A percentile compares a stretch with the other conserved stretches of the same genome.
Evolutionary conservation across 2,329 filamentous ascomycete species (phyloP).

Genomic region (Aspergillus ustus): DNA sequence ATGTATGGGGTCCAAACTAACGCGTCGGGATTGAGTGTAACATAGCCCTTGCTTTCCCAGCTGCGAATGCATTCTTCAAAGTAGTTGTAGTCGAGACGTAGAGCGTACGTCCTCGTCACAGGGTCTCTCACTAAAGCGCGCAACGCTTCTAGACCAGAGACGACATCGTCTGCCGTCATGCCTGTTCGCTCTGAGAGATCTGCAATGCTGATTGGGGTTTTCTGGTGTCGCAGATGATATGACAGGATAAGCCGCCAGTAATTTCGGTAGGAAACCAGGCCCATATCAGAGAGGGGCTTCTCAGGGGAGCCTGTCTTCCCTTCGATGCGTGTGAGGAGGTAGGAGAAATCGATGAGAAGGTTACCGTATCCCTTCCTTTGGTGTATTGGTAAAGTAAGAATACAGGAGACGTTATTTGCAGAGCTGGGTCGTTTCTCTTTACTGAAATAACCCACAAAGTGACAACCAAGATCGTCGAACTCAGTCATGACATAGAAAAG

Average conservation of each 20-base stretch:
- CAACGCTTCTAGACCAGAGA: conserved; percentile 88
- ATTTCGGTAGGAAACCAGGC: conserved; percentile 92
- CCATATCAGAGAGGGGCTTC: conserved; percentile 97
- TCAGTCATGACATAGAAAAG: conserved; percentile 98
- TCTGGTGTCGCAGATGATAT: conserved; percentile 74
- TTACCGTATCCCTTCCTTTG: conserved; percentile 97
- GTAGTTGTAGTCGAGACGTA: conserved; percentile 83
- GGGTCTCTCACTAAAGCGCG: conserved; percentile 89
- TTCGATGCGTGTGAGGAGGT: conserved; percentile 90
- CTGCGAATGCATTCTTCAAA: conserved; percentile 86
- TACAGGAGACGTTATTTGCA: conserved; percentile 97
- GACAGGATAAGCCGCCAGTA: conserved; percentile 94
- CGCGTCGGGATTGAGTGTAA: conserved; percentile 77
- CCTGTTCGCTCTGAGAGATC: conserved; percentile 79
- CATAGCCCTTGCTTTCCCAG: conserved; percentile 87
- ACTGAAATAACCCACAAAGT: conserved; percentile 99
- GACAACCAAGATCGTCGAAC: conserved; percentile 84
- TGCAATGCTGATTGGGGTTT: conserved; percentile 59
- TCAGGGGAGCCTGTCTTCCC: conserved; percentile 94
- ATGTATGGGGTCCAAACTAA: conserved; percentile 96
- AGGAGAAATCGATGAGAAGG: conserved; percentile 96
- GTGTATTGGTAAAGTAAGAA: conserved; percentile 92
- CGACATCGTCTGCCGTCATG: conserved; percentile 94
- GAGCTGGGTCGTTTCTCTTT: conserved; percentile 96
- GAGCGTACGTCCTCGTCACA: conserved; percentile 83